Conservation (phyloP, 768 basidiomycete genomes). For the Mycena alexandri region DNA sequence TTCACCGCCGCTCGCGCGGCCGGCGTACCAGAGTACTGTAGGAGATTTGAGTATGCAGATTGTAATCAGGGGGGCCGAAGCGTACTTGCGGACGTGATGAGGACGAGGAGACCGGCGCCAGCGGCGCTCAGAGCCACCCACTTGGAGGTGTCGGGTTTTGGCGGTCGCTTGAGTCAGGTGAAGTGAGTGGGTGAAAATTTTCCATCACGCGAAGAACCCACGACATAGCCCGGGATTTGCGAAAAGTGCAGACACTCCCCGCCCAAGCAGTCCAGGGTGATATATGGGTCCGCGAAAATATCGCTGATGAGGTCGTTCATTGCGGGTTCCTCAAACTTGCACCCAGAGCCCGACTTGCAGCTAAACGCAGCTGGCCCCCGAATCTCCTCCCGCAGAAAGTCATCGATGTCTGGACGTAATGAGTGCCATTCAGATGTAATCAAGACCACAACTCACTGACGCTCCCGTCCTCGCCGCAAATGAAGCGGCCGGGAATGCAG, state of each 20-base stretch:
- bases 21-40: constrained; percentile 90
- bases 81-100: constrained; percentile 74
- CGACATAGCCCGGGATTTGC: constrained; percentile 92
- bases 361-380: constrained; percentile 91
- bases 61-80: neutral
- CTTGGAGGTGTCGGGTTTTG: constrained; percentile 83
- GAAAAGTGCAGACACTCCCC: constrained; percentile 96
- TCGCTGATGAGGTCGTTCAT: constrained; percentile 97
- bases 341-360: constrained; percentile 78
- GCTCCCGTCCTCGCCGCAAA: constrained; percentile 96
- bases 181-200: neutral
- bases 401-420: constrained; percentile 76
- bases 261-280: constrained; percentile 86
- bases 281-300: constrained; percentile 93
- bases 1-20: constrained; percentile 77
- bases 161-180: constrained; percentile 72
- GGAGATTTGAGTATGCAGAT: neutral
- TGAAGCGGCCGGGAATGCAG: constrained; percentile 94
- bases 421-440: neutral
- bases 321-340: constrained; percentile 93
- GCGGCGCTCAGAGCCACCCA: constrained; percentile 91
- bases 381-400: constrained; percentile 92
- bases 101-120: constrained; percentile 79
- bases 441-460: constrained; percentile 69
- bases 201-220: constrained; percentile 47